Conservation (phyloP, 148 eudicot genomes). For the Linanthus parryae region DNA sequence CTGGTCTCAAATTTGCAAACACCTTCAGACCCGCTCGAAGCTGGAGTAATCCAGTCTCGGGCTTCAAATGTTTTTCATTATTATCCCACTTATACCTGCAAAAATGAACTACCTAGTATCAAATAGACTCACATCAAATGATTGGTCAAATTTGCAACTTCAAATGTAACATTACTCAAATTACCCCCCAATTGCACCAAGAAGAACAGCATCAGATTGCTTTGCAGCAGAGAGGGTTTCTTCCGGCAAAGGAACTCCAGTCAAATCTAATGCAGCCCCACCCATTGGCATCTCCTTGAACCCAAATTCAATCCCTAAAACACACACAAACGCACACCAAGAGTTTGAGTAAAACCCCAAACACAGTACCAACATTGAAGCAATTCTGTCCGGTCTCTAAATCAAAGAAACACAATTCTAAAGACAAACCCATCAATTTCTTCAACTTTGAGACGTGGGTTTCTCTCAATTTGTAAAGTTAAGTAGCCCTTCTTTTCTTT, state of each 20-base stretch:
- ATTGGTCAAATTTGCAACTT: too few species aligned
- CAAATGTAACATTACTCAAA: too few species aligned
- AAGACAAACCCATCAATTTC: too few species aligned
- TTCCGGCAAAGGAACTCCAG: constrained; percentile 92
- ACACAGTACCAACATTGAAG: too few species aligned
- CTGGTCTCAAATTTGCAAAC: constrained; percentile 96
- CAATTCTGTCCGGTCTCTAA: too few species aligned
- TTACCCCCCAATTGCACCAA: constrained; percentile 97
- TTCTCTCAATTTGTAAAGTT: too few species aligned
- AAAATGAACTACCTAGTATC: neutral
- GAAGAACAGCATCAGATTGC: constrained; percentile 91
- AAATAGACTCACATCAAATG: neutral
- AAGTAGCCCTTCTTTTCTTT: too few species aligned
- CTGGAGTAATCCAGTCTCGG: constrained; percentile 97
- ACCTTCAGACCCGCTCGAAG: constrained; percentile 90
- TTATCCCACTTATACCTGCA: constrained; percentile 90
- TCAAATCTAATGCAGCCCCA: constrained; percentile 76
- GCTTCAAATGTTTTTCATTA: constrained; percentile 74
- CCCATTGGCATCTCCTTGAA: constrained; percentile 90
- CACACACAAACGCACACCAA: too few species aligned
- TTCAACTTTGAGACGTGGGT: too few species aligned
- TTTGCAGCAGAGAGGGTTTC: constrained; percentile 76
- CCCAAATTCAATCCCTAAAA: constrained; percentile 47
- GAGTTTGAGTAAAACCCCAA: too few species aligned
- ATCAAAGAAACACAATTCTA: too few species aligned